phyloP scores from a whole-genome alignment of 164 flowering plant species.

The Tetrastigma voinierianum region DNA sequence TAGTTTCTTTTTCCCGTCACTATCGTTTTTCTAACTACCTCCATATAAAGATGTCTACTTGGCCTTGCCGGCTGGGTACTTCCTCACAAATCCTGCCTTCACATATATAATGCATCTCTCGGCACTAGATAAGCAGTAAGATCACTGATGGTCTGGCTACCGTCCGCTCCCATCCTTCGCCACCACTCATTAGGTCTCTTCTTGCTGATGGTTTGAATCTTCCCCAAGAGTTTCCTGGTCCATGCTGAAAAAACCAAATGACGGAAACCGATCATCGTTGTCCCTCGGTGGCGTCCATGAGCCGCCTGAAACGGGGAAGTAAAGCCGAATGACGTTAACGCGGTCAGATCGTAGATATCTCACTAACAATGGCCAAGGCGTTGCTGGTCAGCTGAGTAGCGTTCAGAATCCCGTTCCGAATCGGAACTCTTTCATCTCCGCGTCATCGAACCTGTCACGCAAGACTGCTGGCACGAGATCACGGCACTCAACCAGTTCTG shows the following conservation, averaged over 20 bases:
- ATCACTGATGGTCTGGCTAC: constrained; percentile 44
- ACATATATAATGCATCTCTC: constrained; percentile 52
- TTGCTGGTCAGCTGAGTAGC: constrained; percentile 45
- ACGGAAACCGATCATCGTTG: constrained; percentile 27
- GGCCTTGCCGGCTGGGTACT: constrained; percentile 31
- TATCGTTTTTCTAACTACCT: constrained; percentile 58
- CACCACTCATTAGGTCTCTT: constrained; percentile 49
- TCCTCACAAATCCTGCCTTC: constrained; percentile 56
- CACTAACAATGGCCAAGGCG: constrained; percentile 45
- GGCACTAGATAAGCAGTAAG: constrained; percentile 46
- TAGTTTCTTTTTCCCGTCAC: constrained; percentile 41
- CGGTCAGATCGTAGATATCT: constrained; percentile 25
- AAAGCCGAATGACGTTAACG: constrained; percentile 16
- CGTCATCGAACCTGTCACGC: constrained; percentile 38
- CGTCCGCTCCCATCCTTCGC: constrained; percentile 59
- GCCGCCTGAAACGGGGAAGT: constrained; percentile 15
- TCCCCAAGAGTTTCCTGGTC: constrained; percentile 36
- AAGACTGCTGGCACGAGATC: constrained; percentile 46
- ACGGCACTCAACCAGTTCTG: constrained; percentile 54
- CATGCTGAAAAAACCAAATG: constrained; percentile 36
- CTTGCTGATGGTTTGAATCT: not conserved
- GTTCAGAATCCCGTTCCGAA: constrained; percentile 28
- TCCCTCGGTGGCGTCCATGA: constrained; percentile 16
- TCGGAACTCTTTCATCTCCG: constrained; percentile 25
- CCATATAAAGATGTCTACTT: constrained; percentile 52